phyloP scores from a whole-genome alignment of 2,329 filamentous ascomycete species.

The Xylaria sp. region DNA sequence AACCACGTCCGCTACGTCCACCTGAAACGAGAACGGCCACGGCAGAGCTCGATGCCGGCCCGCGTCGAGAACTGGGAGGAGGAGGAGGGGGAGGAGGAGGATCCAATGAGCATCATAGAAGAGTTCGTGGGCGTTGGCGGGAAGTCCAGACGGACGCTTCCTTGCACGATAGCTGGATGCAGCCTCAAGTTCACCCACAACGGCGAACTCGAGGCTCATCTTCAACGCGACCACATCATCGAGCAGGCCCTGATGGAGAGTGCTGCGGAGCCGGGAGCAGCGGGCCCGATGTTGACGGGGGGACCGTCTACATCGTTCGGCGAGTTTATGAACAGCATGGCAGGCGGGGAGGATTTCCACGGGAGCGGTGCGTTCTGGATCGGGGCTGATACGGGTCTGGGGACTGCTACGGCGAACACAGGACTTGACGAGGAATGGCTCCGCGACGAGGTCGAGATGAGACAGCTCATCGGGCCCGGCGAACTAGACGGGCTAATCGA shows the following conservation, averaged over 20 bases:
- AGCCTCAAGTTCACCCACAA: constrained; percentile 51
- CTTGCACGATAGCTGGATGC: constrained; percentile 49
- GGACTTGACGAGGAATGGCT: constrained; percentile 46
- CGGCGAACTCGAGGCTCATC: constrained; percentile 53
- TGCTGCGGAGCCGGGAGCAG: neutral
- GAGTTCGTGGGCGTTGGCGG: constrained; percentile 47
- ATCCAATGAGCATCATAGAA: constrained; percentile 42
- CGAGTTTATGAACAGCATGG: constrained; percentile 6
- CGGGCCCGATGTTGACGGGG: neutral
- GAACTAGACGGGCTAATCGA: constrained; percentile 31
- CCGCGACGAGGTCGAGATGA: constrained; percentile 48
- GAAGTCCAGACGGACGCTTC: constrained; percentile 46
- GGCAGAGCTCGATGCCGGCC: constrained; percentile 25
- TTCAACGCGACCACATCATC: constrained; percentile 37
- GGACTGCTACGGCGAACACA: constrained; percentile 29
- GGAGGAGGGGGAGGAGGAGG: constrained; percentile 17
- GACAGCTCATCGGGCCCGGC: constrained; percentile 38
- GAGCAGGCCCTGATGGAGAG: constrained; percentile 24
- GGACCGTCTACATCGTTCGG: constrained; percentile 10
- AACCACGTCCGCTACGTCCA: constrained; percentile 86
- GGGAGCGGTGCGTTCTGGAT: constrained; percentile 33
- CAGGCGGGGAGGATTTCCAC: constrained; percentile 14
- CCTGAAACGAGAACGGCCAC: constrained; percentile 59
- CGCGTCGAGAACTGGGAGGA: constrained; percentile 7
- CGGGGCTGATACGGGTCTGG: constrained; percentile 35